phyloP scores from a whole-genome alignment of 768 basidiomycete genomes.

The Amanita fuliginea region DNA sequence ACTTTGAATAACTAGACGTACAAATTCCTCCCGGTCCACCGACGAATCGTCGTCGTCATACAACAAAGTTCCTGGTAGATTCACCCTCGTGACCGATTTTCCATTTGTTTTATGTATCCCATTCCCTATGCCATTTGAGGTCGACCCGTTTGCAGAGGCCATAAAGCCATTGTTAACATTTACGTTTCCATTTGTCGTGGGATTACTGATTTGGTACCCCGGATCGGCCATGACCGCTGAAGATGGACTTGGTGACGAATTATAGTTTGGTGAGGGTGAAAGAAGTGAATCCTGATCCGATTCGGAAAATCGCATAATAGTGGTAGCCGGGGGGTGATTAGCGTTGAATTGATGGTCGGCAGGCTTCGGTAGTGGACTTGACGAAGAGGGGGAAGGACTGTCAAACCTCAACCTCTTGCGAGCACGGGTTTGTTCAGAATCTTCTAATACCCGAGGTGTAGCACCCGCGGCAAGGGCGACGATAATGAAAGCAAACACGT shows the following conservation, averaged over 20 bases:
- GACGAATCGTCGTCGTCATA: conserved; percentile 74
- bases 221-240: conserved; percentile 7
- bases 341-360: conserved; percentile 12
- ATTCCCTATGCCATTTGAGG: conserved; percentile 34
- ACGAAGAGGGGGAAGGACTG: conserved; percentile 18
- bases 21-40: conserved; percentile 84
- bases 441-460: conserved; percentile 13
- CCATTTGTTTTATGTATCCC: conserved; percentile 36
- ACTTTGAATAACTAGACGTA: conserved; percentile 81
- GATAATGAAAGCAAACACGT: conserved; percentile 6
- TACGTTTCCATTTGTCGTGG: conserved; percentile 32
- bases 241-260: conserved; percentile 10
- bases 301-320: conserved; percentile 41
- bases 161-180: conserved; percentile 25
- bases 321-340: conserved; percentile 13
- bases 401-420: conserved; percentile 64
- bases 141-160: conserved; percentile 10
- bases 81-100: conserved; percentile 47
- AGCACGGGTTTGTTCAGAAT: conserved; percentile 43
- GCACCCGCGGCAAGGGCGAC: conserved; percentile 5
- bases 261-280: conserved; percentile 32
- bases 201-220: conserved; percentile 22
- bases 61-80: conserved; percentile 60
- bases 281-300: conserved; percentile 35
- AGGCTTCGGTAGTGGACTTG: conserved; percentile 18